Evolutionary conservation across 2,329 filamentous ascomycete genomes (phyloP), one percentile per base, ranked within the genome.

Genomic region (Didymella pinodella): DNA sequence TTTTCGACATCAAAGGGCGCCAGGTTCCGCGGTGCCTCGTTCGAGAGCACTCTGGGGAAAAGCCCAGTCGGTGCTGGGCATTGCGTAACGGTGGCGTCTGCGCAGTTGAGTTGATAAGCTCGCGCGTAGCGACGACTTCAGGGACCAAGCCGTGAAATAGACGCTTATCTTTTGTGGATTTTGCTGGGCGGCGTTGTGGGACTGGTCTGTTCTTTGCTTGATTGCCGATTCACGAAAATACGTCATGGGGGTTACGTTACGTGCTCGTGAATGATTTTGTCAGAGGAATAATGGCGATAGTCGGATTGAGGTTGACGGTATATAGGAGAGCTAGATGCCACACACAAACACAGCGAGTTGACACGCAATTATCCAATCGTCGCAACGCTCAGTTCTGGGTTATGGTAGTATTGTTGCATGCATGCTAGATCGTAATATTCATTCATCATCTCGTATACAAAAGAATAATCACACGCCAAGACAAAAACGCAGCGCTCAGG

Each of bases 131-230:
- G 40, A 11, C 40, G 20, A 4, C 4, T 26, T 16, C 8, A 40
- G 18, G 36, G 36, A 45, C 49, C 49, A 45, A 58, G 49, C 45
- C 40, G 48, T 44, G 10, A 34, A 49, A 44, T 59, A 59, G 40
- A 59, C 56, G 56, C 56, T 50, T 59, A 59, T 59, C 56, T 59
- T 59, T 59, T 54, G 56, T 59, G 56, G 56, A 59, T 54, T 57
- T 57, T 57, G 16, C 22, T 26, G 18, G 18, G 18, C 18, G 47
- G 32, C 28, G 22, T 36, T 28, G 56, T 54, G 56, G 56, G 56
- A 59, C 56, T 26, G 26, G 40, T 48, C 56, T 46, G 41, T 54
- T 11, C 22, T 6, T 18, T 43, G 2, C 25, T 20, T 44, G 55
- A 58, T 54, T 54, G 56, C 40, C 12, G 43, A 50, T 28, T 50